These are phyloP conservation scores for Leccinum truebloodii DNA, from an alignment of 768 basidiomycete species.

Conservation along the genomic window DNA sequence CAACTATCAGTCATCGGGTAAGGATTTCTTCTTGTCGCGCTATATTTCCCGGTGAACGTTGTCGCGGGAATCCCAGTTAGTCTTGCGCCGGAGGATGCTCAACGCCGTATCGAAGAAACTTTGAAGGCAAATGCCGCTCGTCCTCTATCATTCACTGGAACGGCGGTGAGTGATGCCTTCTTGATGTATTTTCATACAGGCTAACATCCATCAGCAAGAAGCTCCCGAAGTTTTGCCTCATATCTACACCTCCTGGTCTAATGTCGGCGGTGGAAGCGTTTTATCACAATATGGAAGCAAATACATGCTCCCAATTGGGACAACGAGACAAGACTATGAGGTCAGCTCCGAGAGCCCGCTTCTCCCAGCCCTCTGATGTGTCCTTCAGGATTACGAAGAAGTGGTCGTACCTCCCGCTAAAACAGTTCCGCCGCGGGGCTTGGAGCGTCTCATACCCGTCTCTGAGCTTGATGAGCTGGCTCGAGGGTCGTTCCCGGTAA, in stretches of 20 bases:
- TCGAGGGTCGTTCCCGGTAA: constrained; percentile 81
- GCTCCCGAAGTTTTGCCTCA: constrained; percentile 74
- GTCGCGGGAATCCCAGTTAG: constrained; percentile 16
- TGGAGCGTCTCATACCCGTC: constrained; percentile 73
- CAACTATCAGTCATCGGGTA: constrained; percentile 11
- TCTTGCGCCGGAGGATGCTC: constrained; percentile 49
- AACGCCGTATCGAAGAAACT: constrained; percentile 59
- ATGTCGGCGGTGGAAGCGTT: constrained; percentile 55
- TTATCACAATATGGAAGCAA: constrained; percentile 74
- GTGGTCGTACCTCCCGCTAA: constrained; percentile 85
- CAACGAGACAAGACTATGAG: constrained; percentile 63
- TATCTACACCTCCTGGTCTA: constrained; percentile 75
- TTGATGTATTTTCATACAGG: neutral
- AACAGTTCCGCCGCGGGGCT: constrained; percentile 66
- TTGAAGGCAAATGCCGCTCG: constrained; percentile 63
- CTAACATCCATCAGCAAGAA: constrained; percentile 42
- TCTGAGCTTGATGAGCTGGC: constrained; percentile 75
- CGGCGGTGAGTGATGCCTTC: constrained; percentile 43
- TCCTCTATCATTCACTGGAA: constrained; percentile 57
- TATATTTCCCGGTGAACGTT: neutral
- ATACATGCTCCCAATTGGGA: constrained; percentile 83
- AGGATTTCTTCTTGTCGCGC: neutral
- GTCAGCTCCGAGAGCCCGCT: constrained; percentile 40
- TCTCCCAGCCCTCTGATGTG: constrained; percentile 7
- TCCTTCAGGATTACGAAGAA: constrained; percentile 80